Percentiles rank a stretch among this genome's conserved stretches.
phyloP scores from a whole-genome alignment of 2,329 filamentous ascomycete species.

The Paradendryphiella salina region DNA sequence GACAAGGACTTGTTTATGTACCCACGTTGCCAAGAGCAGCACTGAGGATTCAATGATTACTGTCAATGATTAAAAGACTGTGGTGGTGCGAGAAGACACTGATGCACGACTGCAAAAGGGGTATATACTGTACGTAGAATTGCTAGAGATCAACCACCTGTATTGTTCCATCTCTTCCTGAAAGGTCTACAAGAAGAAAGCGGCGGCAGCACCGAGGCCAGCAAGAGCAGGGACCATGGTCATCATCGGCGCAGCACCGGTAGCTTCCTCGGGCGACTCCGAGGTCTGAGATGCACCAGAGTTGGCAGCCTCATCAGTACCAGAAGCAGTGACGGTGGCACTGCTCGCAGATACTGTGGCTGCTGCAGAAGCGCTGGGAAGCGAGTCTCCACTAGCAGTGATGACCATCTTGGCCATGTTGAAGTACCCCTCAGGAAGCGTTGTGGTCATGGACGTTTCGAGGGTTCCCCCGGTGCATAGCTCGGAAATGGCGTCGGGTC shows the following conservation, averaged over 20 bases:
- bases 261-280: slow-evolving; percentile 1
- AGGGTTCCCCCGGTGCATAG: not conserved
- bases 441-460: not conserved
- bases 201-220: slow-evolving; percentile 36
- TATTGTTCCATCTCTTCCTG: not conserved
- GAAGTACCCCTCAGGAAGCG: slow-evolving; percentile 15
- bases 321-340: slow-evolving; percentile 12
- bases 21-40: not conserved
- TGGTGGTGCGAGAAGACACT: not conserved
- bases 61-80: not conserved
- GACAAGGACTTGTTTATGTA: not conserved
- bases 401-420: slow-evolving; percentile 29
- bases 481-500: not conserved
- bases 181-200: slow-evolving; percentile 26
- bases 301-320: not conserved
- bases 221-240: slow-evolving; percentile 30
- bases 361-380: slow-evolving; percentile 27
- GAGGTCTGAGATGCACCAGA: slow-evolving; percentile 2
- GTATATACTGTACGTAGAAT: not conserved
- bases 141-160: not conserved
- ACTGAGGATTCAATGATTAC: not conserved
- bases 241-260: slow-evolving; percentile 18
- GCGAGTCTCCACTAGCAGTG: slow-evolving; percentile 35
- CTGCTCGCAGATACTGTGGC: slow-evolving; percentile 21
- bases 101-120: not conserved